Base-by-base conservation (phyloP, 192 early-diverging fungal species). In the Powellomyces hirtus region DNA sequence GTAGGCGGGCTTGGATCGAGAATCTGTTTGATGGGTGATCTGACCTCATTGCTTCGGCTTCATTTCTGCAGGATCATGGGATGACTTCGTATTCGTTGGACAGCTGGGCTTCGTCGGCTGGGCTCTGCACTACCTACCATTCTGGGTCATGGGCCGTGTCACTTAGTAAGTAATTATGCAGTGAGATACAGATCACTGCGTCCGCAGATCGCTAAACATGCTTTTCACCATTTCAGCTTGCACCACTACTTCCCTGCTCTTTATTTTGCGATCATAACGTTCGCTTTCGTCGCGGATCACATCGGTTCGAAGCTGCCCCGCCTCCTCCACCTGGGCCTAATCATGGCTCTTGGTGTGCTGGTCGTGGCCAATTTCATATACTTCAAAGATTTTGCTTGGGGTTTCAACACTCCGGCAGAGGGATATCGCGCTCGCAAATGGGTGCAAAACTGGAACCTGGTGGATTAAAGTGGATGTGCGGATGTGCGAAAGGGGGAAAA, bases 241-340 rank as follows among this genome's bases (percentile, higher is more conserved):
- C 97, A 99, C 72, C 97, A 98, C 75, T 98, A 98, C 73, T 96
- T 97, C 79, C 95, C 96, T 0, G 92, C 94, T 0, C 70, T 97
- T 30, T 97, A 98, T 76, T 99, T 97, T 84, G 87, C 89, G 18
- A 88, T 97, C 64, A 84, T 98, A 58, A 81, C 90, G 64, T 78
- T 88, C 11, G 86, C 86, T 7, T 90, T 86, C 70, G 31, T 92
- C 22, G 50, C 93, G 20, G 94, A 99, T 68, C 92, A 94, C 62
- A 61, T 88, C 34, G 34, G 44, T 33, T 18, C 37, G 18, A 66
- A 68, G 77, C 40, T 75, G 46, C 71, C 74, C 22, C 50, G 59
- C 44, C 44, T 78, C 46, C 86, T 85, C 72, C 63, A 59, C 57
- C 67, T 52, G 37, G 80, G 69, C 56, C 82, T 80, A 55, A 53